Evolutionary conservation across 495 filamentous ascomycete genomes (phyloP).

Genomic region (Cudoniella acicularis): DNA sequence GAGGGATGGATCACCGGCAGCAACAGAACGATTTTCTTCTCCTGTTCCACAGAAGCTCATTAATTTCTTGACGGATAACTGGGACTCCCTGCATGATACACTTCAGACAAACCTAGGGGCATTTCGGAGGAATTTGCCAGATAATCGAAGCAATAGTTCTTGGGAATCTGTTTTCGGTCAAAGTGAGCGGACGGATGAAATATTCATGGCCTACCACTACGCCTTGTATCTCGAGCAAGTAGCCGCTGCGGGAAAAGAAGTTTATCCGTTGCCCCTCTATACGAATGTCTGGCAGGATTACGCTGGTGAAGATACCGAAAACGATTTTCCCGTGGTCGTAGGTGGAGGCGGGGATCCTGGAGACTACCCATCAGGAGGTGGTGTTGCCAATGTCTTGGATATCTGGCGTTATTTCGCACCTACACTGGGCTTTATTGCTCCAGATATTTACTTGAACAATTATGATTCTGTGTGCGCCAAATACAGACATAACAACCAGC

Average conservation of each 20-base stretch:
- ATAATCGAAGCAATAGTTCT: background rate
- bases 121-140: background rate
- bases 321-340: background rate
- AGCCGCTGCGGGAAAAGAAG: background rate
- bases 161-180: background rate
- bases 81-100: background rate
- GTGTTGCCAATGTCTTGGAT: constrained; percentile 37
- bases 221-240: background rate
- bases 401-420: constrained; percentile 42
- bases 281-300: background rate
- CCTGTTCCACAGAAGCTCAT: background rate
- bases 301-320: background rate
- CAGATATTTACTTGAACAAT: constrained; percentile 46
- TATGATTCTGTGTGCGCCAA: constrained; percentile 37
- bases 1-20: background rate
- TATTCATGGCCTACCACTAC: background rate
- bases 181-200: background rate
- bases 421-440: constrained; percentile 43
- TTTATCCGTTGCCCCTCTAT: background rate
- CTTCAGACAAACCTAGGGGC: too few relatives aligned
- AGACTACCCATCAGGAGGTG: constrained; percentile 44
- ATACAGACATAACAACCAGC: constrained; percentile 42
- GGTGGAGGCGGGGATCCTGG: constrained; percentile 28
- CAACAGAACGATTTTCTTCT: background rate
- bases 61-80: background rate